A percentile compares a stretch with the other conserved stretches of the same genome.
Conservation (phyloP, 2,329 filamentous ascomycete genomes). For the Apiospora phragmitis region DNA sequence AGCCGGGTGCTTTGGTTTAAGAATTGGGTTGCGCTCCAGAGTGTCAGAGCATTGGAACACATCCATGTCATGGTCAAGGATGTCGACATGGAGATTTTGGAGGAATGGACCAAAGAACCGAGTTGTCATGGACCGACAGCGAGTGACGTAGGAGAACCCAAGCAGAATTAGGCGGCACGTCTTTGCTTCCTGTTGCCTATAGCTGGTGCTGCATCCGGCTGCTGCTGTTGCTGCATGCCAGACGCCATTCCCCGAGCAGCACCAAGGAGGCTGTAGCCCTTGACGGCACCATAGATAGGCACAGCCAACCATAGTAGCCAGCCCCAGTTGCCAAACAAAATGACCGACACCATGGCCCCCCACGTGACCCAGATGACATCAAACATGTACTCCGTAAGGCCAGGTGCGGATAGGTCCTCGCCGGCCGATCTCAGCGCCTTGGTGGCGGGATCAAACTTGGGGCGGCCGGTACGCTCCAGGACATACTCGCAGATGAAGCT, state of each 20-base stretch:
- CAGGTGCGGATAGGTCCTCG: constrained; percentile 84
- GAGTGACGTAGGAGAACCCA: constrained; percentile 19
- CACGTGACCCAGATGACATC: constrained; percentile 96
- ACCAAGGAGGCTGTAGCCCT: constrained; percentile 54
- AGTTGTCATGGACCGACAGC: constrained; percentile 33
- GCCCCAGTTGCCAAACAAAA: constrained; percentile 77
- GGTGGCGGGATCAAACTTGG: constrained; percentile 65
- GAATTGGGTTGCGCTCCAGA: constrained; percentile 89
- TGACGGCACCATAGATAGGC: constrained; percentile 56
- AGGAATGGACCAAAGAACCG: constrained; percentile 53
- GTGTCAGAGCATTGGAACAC: constrained; percentile 83
- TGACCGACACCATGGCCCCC: constrained; percentile 70
- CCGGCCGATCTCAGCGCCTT: constrained; percentile 73
- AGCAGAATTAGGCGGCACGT: constrained; percentile 41
- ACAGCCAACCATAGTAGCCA: constrained; percentile 58
- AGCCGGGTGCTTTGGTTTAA: constrained; percentile 80
- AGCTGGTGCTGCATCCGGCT: constrained; percentile 33
- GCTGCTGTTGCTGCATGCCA: constrained; percentile 42
- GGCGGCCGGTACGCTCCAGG: constrained; percentile 82
- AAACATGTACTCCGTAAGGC: constrained; percentile 97
- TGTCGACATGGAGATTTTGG: constrained; percentile 50
- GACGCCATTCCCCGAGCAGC: constrained; percentile 54
- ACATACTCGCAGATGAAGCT: constrained; percentile 79
- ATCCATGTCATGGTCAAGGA: constrained; percentile 74
- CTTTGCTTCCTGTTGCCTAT: constrained; percentile 56